Percentiles rank a stretch among this genome's conserved stretches.
Conservation (phyloP, 306 rosid species). For the Purshia tridentata region DNA sequence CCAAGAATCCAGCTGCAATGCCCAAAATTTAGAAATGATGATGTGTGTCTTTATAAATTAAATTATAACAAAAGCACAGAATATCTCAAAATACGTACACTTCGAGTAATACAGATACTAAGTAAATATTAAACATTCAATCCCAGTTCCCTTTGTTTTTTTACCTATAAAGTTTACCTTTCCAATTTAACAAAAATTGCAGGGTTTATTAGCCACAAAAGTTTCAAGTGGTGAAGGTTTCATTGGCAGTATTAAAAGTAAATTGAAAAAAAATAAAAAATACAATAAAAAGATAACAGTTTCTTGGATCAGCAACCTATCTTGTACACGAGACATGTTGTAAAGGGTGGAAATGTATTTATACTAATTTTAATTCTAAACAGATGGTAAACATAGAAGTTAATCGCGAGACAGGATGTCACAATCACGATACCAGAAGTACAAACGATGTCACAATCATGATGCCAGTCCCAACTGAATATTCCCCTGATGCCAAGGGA, state of each 20-base stretch:
- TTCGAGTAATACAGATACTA: neutral
- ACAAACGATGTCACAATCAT: constrained; percentile 62
- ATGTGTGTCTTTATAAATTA: constrained; percentile 3
- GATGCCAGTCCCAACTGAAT: constrained; percentile 72
- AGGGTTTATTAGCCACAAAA: neutral
- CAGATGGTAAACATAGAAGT: neutral
- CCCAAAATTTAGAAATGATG: constrained; percentile 2
- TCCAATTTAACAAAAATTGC: neutral
- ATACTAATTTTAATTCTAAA: neutral
- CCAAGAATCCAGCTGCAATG: constrained; percentile 9
- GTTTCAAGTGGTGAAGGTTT: neutral
- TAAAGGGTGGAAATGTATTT: neutral
- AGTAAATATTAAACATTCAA: neutral
- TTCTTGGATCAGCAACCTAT: neutral
- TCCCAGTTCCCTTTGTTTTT: neutral
- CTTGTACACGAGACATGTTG: neutral
- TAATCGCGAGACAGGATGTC: neutral
- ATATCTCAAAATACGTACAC: neutral
- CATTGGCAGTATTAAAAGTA: neutral
- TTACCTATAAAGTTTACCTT: neutral
- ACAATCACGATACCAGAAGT: constrained; percentile 56
- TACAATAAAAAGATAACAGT: neutral
- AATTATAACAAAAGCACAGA: neutral
- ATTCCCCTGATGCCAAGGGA: constrained; percentile 98
- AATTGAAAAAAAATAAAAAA: neutral